Conservation (phyloP, 352 stramenopile species). For the Phytophthora pistaciae region DNA sequence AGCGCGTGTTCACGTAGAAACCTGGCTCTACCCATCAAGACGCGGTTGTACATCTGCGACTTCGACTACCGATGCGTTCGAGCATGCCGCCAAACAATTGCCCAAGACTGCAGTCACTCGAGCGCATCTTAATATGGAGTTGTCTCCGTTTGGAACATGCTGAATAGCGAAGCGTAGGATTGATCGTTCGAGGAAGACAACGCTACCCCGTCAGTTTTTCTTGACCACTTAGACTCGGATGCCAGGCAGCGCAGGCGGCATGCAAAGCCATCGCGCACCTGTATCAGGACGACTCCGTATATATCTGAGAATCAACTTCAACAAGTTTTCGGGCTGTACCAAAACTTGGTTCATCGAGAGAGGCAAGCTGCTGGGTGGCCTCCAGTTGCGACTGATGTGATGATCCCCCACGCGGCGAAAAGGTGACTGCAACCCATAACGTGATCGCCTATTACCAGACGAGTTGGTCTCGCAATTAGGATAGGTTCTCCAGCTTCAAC, state of each 20-base stretch:
- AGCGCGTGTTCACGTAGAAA: constrained; percentile 10
- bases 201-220: not conserved
- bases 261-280: constrained; percentile 24
- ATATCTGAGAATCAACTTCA: constrained; percentile 34
- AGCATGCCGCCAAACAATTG: not conserved
- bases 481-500: not conserved
- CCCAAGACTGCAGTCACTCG: not conserved
- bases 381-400: constrained; percentile 5
- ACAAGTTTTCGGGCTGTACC: not conserved
- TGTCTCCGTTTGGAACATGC: not conserved
- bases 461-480: not conserved
- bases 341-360: not conserved
- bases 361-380: not conserved
- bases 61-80: not conserved
- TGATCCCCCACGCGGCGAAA: not conserved
- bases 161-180: not conserved
- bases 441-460: not conserved
- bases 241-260: constrained; percentile 6
- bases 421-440: not conserved
- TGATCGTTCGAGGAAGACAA: not conserved
- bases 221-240: not conserved
- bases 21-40: not conserved
- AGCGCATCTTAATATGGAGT: not conserved
- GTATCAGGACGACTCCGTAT: constrained; percentile 29
- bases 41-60: not conserved